phyloP scores from a whole-genome alignment of 208 protist genomes.

The Acanthamoeba castellanii region DNA sequence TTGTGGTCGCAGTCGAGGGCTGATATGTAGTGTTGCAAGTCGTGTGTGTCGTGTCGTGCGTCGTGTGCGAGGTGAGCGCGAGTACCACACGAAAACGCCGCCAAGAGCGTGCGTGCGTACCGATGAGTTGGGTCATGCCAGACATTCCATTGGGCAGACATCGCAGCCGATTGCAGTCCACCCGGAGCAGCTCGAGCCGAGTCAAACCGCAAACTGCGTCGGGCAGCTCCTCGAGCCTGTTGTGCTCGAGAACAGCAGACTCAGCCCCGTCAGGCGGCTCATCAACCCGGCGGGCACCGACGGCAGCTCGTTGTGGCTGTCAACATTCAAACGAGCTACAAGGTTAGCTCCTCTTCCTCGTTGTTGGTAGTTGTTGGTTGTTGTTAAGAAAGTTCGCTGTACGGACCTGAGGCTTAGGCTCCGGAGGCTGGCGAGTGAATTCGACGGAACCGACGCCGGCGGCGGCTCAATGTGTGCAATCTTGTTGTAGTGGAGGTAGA shows the following conservation, averaged over 20 bases:
- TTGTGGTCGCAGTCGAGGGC: slow-evolving; percentile 44
- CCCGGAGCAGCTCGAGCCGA: background rate
- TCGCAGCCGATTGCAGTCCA: slow-evolving; percentile 19
- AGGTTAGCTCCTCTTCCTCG: too few species aligned
- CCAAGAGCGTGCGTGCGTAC: background rate
- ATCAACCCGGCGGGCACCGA: background rate
- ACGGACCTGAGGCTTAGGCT: background rate
- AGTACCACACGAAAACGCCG: background rate
- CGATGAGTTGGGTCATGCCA: background rate
- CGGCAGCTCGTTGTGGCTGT: slow-evolving; percentile 35
- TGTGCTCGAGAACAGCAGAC: slow-evolving; percentile 36
- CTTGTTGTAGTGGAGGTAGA: slow-evolving; percentile 32
- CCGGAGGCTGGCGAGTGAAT: background rate
- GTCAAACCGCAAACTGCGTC: background rate
- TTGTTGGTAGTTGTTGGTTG: too few species aligned
- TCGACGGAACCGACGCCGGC: background rate
- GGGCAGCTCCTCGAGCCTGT: slow-evolving; percentile 21
- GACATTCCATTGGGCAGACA: background rate
- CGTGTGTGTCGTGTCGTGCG: too few species aligned
- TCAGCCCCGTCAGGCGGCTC: background rate
- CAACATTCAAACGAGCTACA: background rate
- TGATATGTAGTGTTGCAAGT: too few species aligned
- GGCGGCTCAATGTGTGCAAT: background rate
- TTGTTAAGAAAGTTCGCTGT: too few species aligned
- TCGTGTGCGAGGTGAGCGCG: background rate